Evolutionary conservation across 1,284 basidiomycete genomes (phyloP), one percentile per base, ranked within the genome.

Genomic region (Ganoderma sp.): DNA sequence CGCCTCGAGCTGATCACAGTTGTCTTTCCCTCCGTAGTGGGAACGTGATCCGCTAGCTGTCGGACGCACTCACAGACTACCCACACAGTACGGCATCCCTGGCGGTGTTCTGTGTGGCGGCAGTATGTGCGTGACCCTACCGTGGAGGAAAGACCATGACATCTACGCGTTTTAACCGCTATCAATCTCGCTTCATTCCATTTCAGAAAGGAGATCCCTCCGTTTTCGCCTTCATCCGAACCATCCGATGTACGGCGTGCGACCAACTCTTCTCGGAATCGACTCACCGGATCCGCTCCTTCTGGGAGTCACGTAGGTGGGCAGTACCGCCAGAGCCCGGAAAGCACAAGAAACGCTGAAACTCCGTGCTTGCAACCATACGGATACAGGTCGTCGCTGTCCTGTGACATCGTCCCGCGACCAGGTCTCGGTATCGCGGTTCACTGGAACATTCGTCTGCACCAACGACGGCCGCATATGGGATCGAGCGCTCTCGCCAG

Each of bases 41-140:
- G 17, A 28, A n/a, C 64, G 66, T 73, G 71, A 71, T 71, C 71
- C 69, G 71, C 68, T 66, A 56, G 37, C 28, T 37, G 65, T 69
- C 71, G 71, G 71, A 69, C 50, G 42, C 14, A 28, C 62, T 58
- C 64, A 54, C 71, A 64, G 45, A 37, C 34, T 45, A 67, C 25
- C 34, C 52, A 61, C 65, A 42, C 45, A 63, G 61, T 68, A 65
- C 65, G 67, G 66, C 67, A 67, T 65, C 64, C 28, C 56, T 60
- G 62, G 37, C 39, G 48, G 32, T 32, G 22, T 52, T 54, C 19
- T 50, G 37, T 25, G 59, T 39, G 32, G 48, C 45, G 22, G 22
- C 57, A 37, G 34, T 28, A 19, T 28, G 43, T 45, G 32, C 65
- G 56, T 57, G 22, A 54, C 60, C 42, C 10, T 50, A 41, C 2